Evolutionary conservation across 179 eudicot genomes (phyloP).

Genomic region (Amaranthus tricolor): DNA sequence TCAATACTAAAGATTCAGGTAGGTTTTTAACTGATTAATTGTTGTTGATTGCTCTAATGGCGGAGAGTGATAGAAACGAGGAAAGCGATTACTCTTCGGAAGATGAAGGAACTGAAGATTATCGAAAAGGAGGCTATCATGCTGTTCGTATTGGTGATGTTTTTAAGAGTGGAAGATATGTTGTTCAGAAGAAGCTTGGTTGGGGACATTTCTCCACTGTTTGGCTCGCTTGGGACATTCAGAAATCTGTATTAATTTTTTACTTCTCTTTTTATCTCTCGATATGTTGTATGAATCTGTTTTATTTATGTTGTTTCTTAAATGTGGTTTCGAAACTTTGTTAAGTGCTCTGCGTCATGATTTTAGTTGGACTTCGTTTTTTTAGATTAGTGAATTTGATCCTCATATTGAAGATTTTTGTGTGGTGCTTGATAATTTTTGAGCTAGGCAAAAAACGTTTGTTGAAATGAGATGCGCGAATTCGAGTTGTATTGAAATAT

Average conservation of each 20-base stretch:
- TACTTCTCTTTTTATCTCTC: neutral
- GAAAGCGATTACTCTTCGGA: slow-evolving; percentile 46
- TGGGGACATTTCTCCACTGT: slow-evolving; percentile 95
- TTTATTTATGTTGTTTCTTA: slow-evolving; percentile 1
- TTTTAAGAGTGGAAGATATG: slow-evolving; percentile 58
- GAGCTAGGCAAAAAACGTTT: neutral
- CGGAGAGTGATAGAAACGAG: slow-evolving; percentile 23
- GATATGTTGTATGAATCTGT: neutral
- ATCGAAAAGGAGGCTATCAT: slow-evolving; percentile 75
- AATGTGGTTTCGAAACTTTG: neutral
- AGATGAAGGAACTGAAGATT: slow-evolving; percentile 69
- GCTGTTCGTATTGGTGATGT: slow-evolving; percentile 61
- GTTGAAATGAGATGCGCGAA: neutral
- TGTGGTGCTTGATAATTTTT: neutral
- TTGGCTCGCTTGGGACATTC: slow-evolving; percentile 83
- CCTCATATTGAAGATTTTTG: neutral
- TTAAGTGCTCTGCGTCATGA: neutral
- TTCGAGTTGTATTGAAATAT: neutral
- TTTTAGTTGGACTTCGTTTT: neutral
- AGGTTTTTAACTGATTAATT: neutral
- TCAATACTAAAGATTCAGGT: neutral
- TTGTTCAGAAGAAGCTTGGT: slow-evolving; percentile 73
- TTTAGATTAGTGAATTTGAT: neutral
- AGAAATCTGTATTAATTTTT: slow-evolving; percentile 25
- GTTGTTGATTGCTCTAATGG: neutral